Evolutionary conservation across 1,284 basidiomycete species (phyloP).

Genomic region (Abortiporus biennis): DNA sequence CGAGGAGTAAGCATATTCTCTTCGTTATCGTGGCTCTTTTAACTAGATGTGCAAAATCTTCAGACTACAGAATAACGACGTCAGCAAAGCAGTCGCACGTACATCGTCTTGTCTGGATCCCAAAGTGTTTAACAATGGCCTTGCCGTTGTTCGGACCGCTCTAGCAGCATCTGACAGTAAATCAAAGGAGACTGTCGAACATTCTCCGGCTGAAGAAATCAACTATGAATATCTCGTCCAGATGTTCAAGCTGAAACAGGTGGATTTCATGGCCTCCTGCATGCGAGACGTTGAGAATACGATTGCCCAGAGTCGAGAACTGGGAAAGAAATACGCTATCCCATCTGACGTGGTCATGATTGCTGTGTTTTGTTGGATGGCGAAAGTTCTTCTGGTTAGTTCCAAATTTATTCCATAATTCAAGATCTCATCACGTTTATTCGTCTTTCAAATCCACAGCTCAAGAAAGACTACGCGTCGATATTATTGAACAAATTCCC

Average conservation of each 20-base stretch:
- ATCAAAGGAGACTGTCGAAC: not conserved
- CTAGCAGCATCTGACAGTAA: slow-evolving; percentile 11
- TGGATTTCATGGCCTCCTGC: slow-evolving; percentile 14
- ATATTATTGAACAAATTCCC: slow-evolving; percentile 10
- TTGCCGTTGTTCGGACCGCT: slow-evolving; percentile 23
- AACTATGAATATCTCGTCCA: slow-evolving; percentile 15
- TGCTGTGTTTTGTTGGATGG: slow-evolving; percentile 20
- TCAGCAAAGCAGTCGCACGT: slow-evolving; percentile 26
- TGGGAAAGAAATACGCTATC: slow-evolving; percentile 12
- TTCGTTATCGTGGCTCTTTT: not conserved
- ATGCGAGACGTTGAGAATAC: slow-evolving; percentile 18
- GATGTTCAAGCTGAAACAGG: slow-evolving; percentile 11
- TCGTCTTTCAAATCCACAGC: not conserved
- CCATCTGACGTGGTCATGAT: slow-evolving; percentile 17
- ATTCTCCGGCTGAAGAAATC: slow-evolving; percentile 1
- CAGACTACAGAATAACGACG: slow-evolving; percentile 27
- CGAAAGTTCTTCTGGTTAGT: too few relatives aligned
- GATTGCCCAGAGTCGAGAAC: slow-evolving; percentile 15
- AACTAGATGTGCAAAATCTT: not conserved
- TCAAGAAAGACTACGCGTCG: slow-evolving; percentile 11
- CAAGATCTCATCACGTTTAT: slow-evolving; percentile 7
- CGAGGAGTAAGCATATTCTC: slow-evolving; percentile 20
- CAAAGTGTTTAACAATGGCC: slow-evolving; percentile 22
- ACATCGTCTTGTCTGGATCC: slow-evolving; percentile 27
- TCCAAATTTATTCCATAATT: slow-evolving; percentile 8